Evolutionary conservation across 2,329 filamentous ascomycete genomes (phyloP), one percentile per base, ranked within the genome.

Genomic region (Diaporthe aspalathi): DNA sequence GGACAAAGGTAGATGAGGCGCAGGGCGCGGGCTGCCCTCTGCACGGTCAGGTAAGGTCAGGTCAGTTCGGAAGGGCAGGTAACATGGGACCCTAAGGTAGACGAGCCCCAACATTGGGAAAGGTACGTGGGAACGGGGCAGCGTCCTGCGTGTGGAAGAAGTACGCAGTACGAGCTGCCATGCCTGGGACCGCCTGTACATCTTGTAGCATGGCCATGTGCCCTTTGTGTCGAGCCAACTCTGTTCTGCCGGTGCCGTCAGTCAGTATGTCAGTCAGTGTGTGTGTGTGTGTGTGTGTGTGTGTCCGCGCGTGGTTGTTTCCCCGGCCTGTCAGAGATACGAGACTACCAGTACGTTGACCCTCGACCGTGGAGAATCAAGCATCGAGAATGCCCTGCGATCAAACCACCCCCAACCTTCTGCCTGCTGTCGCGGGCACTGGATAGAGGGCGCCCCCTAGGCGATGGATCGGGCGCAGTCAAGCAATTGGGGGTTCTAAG

Each of bases 1-100:
- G 66, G 69, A 60, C 65, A 52, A 43, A 71, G 66, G 72, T 73
- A 73, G 68, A 67, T 67, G 72, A 56, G 72, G 72, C 69, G 72
- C 72, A 73, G 72, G 72, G 65, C 56, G 22, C 66, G 35, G 35
- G 66, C 53, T 73, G 49, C 65, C 62, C 60, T 68, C 47, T 68
- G 69, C 62, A 70, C 57, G 65, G 57, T 68, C 32, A 43, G 52
- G 57, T 68, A 24, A 43, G 52, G 35, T 38, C 35, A 35, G 32
- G 35, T 38, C 35, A 12, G 35, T 38, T 70, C 45, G 54, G 68
- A 50, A 60, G 66, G 65, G 70, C 60, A 47, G 32, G 69, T 69
- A 62, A 71, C 72, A 73, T 71, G 66, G 69, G 72, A 70, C 57
- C 69, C 52, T 68, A 71, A 52, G 29, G 38, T 29, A 56, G 69